Evolutionary conservation across 2,329 filamentous ascomycete species (phyloP).

Genomic region (Xylariaceae sp.): DNA sequence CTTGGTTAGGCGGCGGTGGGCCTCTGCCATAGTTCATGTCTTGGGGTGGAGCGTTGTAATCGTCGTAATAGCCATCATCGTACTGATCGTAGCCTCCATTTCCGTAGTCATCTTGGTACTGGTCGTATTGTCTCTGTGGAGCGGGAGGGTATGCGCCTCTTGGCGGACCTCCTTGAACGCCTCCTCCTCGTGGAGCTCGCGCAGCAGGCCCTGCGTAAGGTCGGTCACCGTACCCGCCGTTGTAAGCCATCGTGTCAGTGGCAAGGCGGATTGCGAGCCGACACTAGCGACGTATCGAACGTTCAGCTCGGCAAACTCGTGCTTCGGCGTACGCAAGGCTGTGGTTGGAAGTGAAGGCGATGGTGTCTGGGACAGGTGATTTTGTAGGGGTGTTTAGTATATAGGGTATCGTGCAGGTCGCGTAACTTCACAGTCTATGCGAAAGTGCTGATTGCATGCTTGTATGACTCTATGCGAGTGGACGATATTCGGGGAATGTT

Average conservation of each 20-base stretch:
- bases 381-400: too few species aligned
- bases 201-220: slow-evolving; percentile 48
- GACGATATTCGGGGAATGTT: too few species aligned
- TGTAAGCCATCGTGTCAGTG: slow-evolving; percentile 47
- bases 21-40: slow-evolving; percentile 46
- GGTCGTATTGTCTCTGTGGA: slow-evolving; percentile 39
- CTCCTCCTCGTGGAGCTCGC: slow-evolving; percentile 33
- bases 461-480: too few species aligned
- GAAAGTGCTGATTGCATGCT: too few species aligned
- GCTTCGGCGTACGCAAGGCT: too few species aligned
- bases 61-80: slow-evolving; percentile 41
- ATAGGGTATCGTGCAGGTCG: too few species aligned
- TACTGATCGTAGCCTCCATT: slow-evolving; percentile 44
- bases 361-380: too few species aligned
- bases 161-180: slow-evolving; percentile 20
- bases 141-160: slow-evolving; percentile 26
- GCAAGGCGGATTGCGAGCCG: neutral
- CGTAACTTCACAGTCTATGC: too few species aligned
- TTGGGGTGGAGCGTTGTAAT: slow-evolving; percentile 39
- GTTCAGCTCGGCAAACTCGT: too few species aligned
- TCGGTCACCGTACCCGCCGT: slow-evolving; percentile 46
- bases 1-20: slow-evolving; percentile 36
- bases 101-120: slow-evolving; percentile 45
- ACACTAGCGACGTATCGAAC: too few species aligned
- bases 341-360: too few species aligned